Conservation (phyloP, 163 green algal genomes). For the Trebouxia gelatinosa region DNA sequence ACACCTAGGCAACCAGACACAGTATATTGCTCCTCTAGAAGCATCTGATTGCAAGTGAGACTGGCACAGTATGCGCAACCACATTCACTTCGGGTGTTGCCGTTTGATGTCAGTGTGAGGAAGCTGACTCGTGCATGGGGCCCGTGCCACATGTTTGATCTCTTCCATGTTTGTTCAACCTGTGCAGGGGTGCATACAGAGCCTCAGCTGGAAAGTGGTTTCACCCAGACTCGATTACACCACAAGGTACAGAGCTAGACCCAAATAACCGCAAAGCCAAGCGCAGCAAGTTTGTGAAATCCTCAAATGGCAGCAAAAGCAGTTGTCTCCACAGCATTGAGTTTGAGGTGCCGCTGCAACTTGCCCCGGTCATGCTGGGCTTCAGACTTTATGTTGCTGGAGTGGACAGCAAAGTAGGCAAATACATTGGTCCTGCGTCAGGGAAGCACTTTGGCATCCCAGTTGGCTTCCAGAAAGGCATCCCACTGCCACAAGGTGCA, state of each 20-base stretch:
- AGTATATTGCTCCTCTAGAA: no score
- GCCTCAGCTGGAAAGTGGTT: constrained; percentile 54
- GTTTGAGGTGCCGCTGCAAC: constrained; percentile 31
- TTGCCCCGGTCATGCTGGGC: constrained; percentile 58
- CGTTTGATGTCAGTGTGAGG: no score
- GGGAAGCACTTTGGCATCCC: constrained; percentile 53
- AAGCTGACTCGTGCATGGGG: no score
- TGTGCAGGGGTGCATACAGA: constrained; percentile 63
- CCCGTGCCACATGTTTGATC: no score
- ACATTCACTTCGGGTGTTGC: no score
- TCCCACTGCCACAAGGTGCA: constrained; percentile 5
- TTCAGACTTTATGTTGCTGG: constrained; percentile 44
- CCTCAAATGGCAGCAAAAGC: background rate
- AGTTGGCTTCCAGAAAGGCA: constrained; percentile 49
- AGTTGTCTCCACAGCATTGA: background rate
- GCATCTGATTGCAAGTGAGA: no score
- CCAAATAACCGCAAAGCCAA: constrained; percentile 16
- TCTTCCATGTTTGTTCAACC: no score
- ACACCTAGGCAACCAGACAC: no score
- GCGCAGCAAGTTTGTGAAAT: background rate
- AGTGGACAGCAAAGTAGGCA: background rate
- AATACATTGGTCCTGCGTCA: constrained; percentile 3
- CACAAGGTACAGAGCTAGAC: constrained; percentile 28
- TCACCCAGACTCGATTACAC: constrained; percentile 49
- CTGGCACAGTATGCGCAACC: no score